These are phyloP conservation scores for Solanum etuberosum DNA, from an alignment of 257 asterid genomes.

Conservation along the genomic window DNA sequence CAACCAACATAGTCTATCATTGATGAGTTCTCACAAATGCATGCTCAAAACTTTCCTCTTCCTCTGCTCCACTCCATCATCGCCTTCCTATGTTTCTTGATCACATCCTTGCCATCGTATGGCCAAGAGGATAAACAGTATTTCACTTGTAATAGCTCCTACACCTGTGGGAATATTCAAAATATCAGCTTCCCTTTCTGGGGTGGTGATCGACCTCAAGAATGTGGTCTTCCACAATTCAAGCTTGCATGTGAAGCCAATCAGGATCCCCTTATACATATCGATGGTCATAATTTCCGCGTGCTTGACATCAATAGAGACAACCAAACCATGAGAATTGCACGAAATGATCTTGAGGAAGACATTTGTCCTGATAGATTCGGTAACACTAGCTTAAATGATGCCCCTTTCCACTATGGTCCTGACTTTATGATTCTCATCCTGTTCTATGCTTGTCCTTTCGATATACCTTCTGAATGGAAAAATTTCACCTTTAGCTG, in stretches of 20 bases:
- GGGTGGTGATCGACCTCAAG: slow-evolving; percentile 25
- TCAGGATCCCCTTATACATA: background rate
- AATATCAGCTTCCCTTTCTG: slow-evolving; percentile 33
- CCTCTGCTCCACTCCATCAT: background rate
- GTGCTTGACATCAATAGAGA: background rate
- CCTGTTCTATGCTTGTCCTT: slow-evolving; percentile 1
- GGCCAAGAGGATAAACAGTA: background rate
- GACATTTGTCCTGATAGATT: slow-evolving; percentile 4
- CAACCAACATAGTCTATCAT: background rate
- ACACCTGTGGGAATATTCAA: slow-evolving; percentile 7
- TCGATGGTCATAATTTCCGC: background rate
- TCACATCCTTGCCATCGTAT: background rate
- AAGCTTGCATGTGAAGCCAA: slow-evolving; percentile 17
- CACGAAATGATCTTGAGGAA: slow-evolving; percentile 2
- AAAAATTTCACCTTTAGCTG: background rate
- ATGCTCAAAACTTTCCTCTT: background rate
- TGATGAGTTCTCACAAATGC: slow-evolving; percentile 9
- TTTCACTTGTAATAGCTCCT: background rate
- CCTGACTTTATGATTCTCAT: background rate
- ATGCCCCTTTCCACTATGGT: background rate
- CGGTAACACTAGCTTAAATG: background rate
- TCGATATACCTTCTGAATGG: background rate
- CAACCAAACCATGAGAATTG: background rate
- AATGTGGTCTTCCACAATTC: slow-evolving; percentile 41
- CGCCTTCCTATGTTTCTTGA: background rate